A percentile compares a stretch with the other conserved stretches of the same genome.
phyloP scores from a whole-genome alignment of 257 asterid species.

The Rehmannia glutinosa region DNA sequence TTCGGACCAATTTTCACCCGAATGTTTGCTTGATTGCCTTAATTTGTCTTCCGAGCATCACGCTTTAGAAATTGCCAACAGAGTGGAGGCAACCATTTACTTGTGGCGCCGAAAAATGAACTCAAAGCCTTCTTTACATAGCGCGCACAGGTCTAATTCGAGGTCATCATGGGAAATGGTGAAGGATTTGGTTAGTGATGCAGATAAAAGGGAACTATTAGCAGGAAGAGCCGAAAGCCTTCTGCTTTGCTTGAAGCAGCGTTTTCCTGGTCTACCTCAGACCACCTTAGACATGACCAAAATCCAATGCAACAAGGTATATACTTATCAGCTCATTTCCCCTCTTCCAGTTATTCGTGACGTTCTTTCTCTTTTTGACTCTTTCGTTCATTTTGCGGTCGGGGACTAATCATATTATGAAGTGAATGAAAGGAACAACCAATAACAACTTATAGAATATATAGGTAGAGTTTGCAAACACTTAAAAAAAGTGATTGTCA shows the following conservation, averaged over 20 bases:
- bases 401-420: too few relatives aligned
- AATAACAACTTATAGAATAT: too few relatives aligned
- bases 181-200: slow-evolving; percentile 65
- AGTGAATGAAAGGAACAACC: too few relatives aligned
- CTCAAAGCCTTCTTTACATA: slow-evolving; percentile 36
- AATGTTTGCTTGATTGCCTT: slow-evolving; percentile 71
- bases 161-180: slow-evolving; percentile 80
- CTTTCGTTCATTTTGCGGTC: too few relatives aligned
- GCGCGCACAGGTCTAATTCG: slow-evolving; percentile 42
- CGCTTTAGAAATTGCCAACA: slow-evolving; percentile 68
- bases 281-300: slow-evolving; percentile 72
- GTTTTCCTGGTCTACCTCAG: slow-evolving; percentile 85
- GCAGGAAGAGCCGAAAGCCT: slow-evolving; percentile 73
- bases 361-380: background rate
- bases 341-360: background rate
- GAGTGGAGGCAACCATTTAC: slow-evolving; percentile 61
- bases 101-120: slow-evolving; percentile 48
- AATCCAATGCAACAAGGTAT: slow-evolving; percentile 76
- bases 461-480: too few relatives aligned
- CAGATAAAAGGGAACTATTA: slow-evolving; percentile 49
- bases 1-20: slow-evolving; percentile 66
- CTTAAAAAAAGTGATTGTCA: too few relatives aligned
- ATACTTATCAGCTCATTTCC: background rate
- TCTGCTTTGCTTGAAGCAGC: slow-evolving; percentile 54
- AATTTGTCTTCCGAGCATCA: slow-evolving; percentile 75